Percentiles rank a stretch among this genome's conserved stretches.
phyloP scores from a whole-genome alignment of 1,284 basidiomycete genomes.

The Earliella scabrosa region DNA sequence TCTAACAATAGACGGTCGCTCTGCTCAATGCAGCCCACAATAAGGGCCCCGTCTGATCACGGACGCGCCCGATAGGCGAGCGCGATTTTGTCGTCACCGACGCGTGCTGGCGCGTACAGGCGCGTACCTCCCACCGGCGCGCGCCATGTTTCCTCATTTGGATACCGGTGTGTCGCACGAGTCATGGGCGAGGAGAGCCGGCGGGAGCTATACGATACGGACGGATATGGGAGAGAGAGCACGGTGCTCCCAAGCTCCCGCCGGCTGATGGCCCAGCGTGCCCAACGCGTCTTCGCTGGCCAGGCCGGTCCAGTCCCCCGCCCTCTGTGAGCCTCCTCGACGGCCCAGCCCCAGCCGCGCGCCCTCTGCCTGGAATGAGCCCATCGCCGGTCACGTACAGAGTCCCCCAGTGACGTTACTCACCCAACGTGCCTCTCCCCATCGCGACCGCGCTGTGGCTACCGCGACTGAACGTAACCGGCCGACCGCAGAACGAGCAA shows the following conservation, averaged over 20 bases:
- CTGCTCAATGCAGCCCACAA: conserved; percentile 16
- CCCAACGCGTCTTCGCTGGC: background rate
- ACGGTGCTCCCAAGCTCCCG: conserved; percentile 14
- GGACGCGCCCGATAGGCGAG: conserved; percentile 5
- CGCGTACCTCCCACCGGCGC: background rate
- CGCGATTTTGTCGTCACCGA: background rate
- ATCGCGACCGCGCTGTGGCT: background rate
- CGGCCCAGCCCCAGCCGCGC: background rate
- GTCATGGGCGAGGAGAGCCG: background rate
- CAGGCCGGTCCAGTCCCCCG: conserved; percentile 10
- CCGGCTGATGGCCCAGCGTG: background rate
- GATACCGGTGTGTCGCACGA: background rate
- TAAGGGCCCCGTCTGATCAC: background rate
- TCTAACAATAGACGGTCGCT: conserved; percentile 12
- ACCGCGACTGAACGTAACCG: background rate
- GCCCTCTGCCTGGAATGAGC: background rate
- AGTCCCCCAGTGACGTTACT: no score
- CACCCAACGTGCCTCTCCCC: background rate
- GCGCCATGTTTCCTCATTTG: background rate
- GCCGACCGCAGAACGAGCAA: background rate
- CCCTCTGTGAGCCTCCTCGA: background rate
- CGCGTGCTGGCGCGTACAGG: background rate
- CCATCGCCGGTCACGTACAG: no score
- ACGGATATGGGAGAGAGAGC: background rate
- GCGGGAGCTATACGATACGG: background rate